Evolutionary conservation across 1,284 basidiomycete genomes (phyloP).

Genomic region (Tylopilus sp.): DNA sequence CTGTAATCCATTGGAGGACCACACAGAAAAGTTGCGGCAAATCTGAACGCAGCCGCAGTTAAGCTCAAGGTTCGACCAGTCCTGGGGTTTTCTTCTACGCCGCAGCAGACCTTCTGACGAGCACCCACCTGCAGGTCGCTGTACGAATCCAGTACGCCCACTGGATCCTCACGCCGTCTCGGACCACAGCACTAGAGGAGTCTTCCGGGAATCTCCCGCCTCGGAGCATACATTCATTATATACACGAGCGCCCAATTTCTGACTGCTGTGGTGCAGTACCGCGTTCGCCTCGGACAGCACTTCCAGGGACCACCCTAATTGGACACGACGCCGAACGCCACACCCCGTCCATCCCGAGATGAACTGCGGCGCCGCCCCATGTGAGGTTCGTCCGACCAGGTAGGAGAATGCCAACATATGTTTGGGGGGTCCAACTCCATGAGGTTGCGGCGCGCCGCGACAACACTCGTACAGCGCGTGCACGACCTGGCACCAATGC

Average conservation of each 20-base stretch:
- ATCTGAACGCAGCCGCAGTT: conserved; percentile 9
- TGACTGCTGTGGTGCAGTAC: background rate
- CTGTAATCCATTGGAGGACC: background rate
- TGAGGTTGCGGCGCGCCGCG: conserved; percentile 21
- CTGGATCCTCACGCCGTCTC: conserved; percentile 10
- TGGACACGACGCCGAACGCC: conserved; percentile 7
- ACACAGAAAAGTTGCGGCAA: background rate
- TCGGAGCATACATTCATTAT: background rate
- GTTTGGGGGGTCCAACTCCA: conserved; percentile 15
- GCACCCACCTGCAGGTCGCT: background rate
- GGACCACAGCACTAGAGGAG: conserved; percentile 2
- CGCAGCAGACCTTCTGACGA: background rate
- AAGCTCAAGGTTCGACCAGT: background rate
- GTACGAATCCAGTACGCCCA: background rate
- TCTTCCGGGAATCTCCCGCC: background rate
- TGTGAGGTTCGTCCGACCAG: background rate
- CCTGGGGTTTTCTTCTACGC: conserved; percentile 2
- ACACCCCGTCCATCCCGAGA: conserved; percentile 1
- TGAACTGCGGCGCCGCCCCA: conserved; percentile 2
- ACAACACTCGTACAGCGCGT: conserved; percentile 8
- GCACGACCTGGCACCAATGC: background rate
- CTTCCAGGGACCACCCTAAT: background rate
- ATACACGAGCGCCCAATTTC: background rate
- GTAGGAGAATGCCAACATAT: background rate
- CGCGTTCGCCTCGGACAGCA: conserved; percentile 16